These are phyloP conservation scores for Coleophoma eucalyptorum DNA, from an alignment of 2,329 filamentous ascomycete genomes.

Conservation along the genomic window DNA sequence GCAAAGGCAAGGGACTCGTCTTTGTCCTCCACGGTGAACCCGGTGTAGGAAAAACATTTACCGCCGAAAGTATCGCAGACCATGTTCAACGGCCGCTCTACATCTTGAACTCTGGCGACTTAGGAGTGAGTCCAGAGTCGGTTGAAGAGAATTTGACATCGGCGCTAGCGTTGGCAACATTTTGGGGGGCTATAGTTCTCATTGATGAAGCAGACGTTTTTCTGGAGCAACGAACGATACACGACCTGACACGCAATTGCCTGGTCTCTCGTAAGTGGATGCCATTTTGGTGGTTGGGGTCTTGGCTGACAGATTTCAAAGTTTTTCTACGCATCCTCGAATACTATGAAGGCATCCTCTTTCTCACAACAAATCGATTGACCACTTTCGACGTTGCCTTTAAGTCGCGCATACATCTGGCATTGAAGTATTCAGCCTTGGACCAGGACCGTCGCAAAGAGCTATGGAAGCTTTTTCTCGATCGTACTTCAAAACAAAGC, in stretches of 20 bases:
- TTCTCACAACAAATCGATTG: slow-evolving; percentile 30
- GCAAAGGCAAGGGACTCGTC: slow-evolving; percentile 83
- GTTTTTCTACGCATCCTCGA: slow-evolving; percentile 30
- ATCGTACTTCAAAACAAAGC: not conserved
- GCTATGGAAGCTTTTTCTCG: slow-evolving; percentile 16
- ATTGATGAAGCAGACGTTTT: slow-evolving; percentile 32
- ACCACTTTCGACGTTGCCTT: slow-evolving; percentile 27
- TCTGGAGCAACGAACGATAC: slow-evolving; percentile 22
- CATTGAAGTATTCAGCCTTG: slow-evolving; percentile 21
- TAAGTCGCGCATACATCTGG: slow-evolving; percentile 26
- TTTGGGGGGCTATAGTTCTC: slow-evolving; percentile 23
- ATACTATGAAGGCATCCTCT: slow-evolving; percentile 33
- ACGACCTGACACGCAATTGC: slow-evolving; percentile 24
- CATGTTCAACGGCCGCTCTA: slow-evolving; percentile 25
- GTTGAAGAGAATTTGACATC: slow-evolving; percentile 1
- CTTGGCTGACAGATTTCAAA: not conserved
- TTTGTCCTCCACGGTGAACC: slow-evolving; percentile 75
- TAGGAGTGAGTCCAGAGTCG: slow-evolving; percentile 11
- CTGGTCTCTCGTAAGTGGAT: slow-evolving; percentile 16
- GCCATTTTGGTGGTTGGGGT: not conserved
- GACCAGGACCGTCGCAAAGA: slow-evolving; percentile 10
- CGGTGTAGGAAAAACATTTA: slow-evolving; percentile 81
- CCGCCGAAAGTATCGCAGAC: slow-evolving; percentile 63
- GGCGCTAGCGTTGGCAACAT: slow-evolving; percentile 16
- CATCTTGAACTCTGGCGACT: slow-evolving; percentile 23